A percentile compares a stretch with the other conserved stretches of the same genome.
Evolutionary conservation across 768 basidiomycete genomes (phyloP).

Genomic region (Kwoniella sp.): DNA sequence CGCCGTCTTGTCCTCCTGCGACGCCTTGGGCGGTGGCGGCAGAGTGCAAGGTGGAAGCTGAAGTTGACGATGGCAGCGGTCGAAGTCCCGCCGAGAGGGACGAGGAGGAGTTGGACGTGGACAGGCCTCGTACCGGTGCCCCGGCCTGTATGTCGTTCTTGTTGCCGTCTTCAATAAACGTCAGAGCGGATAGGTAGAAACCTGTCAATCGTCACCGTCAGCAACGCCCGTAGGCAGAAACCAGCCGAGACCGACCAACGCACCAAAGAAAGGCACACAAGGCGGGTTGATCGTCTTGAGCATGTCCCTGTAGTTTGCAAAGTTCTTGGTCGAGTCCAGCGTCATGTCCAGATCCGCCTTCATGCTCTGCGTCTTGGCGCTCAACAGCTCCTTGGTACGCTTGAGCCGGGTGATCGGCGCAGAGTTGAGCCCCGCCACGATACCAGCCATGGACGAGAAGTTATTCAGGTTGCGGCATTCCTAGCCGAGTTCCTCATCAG

Average conservation of each 20-base stretch:
- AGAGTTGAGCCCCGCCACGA: constrained; percentile 88
- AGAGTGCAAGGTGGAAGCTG: not conserved
- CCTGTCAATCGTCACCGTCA: constrained; percentile 55
- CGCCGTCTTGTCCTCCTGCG: too few relatives aligned
- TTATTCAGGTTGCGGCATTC: constrained; percentile 85
- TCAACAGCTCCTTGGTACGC: constrained; percentile 88
- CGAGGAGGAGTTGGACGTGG: constrained; percentile 23
- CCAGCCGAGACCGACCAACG: constrained; percentile 29
- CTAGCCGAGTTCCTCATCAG: constrained; percentile 52
- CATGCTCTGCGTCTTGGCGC: constrained; percentile 65
- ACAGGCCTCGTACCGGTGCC: constrained; percentile 7
- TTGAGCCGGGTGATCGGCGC: constrained; percentile 88
- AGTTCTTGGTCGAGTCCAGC: constrained; percentile 89
- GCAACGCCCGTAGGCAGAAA: not conserved
- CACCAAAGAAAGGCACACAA: constrained; percentile 95
- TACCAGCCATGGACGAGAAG: constrained; percentile 94
- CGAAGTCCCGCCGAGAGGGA: constrained; percentile 17
- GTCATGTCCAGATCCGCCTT: constrained; percentile 80
- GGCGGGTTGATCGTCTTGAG: constrained; percentile 81
- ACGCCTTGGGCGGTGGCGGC: not conserved
- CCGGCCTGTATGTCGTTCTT: constrained; percentile 62
- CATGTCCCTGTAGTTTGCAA: constrained; percentile 79
- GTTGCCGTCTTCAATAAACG: constrained; percentile 97
- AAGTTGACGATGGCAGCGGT: not conserved
- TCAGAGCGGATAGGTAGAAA: constrained; percentile 89